phyloP scores from a whole-genome alignment of 257 asterid species.

The Catharanthus roseus region DNA sequence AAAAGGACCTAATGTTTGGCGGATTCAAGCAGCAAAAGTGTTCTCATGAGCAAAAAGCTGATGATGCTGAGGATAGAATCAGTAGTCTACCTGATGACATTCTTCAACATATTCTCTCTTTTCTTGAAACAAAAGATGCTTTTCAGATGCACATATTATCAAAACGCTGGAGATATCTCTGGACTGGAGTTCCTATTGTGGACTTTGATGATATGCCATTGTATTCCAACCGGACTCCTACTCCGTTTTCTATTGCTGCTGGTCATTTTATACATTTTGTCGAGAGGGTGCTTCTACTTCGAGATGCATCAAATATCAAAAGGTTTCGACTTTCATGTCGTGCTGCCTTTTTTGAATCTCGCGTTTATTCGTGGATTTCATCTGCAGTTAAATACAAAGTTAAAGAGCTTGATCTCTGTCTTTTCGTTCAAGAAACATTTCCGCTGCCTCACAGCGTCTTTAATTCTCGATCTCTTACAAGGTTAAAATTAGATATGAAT shows the following conservation, averaged over 20 bases:
- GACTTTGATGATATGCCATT: constrained; percentile 45
- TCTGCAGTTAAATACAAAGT: constrained; percentile 36
- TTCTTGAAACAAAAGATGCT: constrained; percentile 48
- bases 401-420: constrained; percentile 53
- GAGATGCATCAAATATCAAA: constrained; percentile 31
- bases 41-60: constrained; percentile 13
- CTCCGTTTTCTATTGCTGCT: constrained; percentile 26
- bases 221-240: constrained; percentile 26
- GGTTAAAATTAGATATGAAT: constrained; percentile 42
- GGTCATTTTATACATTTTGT: constrained; percentile 40
- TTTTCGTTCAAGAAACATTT: constrained; percentile 46
- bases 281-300: constrained; percentile 39
- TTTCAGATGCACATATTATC: constrained; percentile 43
- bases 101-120: constrained; percentile 47
- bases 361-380: constrained; percentile 45
- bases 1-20: constrained; percentile 14
- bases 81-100: constrained; percentile 47
- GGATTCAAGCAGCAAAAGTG: constrained; percentile 21
- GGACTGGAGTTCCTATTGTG: constrained; percentile 39
- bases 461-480: constrained; percentile 27
- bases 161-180: constrained; percentile 46
- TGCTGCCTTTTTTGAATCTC: constrained; percentile 43
- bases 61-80: constrained; percentile 29
- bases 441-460: constrained; percentile 37
- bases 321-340: constrained; percentile 55